Percentiles rank a stretch among this genome's conserved stretches.
Evolutionary conservation across 208 protist genomes (phyloP).

Genomic region (Herpetomonas muscarum): DNA sequence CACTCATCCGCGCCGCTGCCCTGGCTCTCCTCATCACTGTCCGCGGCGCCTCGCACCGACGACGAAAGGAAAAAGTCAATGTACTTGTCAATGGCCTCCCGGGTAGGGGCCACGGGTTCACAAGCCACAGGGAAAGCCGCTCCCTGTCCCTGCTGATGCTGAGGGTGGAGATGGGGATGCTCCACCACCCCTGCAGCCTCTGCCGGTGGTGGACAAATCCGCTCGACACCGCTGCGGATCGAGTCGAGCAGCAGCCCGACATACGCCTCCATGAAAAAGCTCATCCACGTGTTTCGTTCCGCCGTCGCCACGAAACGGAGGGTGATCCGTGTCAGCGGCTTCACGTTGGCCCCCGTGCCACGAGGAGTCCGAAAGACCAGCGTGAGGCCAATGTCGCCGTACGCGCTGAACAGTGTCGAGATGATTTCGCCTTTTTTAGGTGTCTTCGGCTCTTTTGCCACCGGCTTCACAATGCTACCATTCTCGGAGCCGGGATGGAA

Average conservation of each 20-base stretch:
- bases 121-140: background rate
- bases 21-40: background rate
- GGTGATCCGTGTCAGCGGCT: slow-evolving; percentile 17
- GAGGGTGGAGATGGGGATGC: slow-evolving; percentile 10
- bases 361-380: slow-evolving; percentile 35
- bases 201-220: background rate
- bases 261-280: slow-evolving; percentile 41
- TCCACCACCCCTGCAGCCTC: slow-evolving; percentile 11
- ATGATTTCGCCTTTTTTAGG: slow-evolving; percentile 34
- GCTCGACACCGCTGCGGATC: slow-evolving; percentile 32
- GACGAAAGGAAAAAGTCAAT: slow-evolving; percentile 62
- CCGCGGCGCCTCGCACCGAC: slow-evolving; percentile 8
- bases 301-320: slow-evolving; percentile 41
- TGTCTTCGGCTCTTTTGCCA: background rate
- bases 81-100: slow-evolving; percentile 30
- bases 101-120: slow-evolving; percentile 12
- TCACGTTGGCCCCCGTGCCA: background rate
- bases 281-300: slow-evolving; percentile 43
- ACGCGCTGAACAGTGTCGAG: slow-evolving; percentile 33
- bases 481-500: slow-evolving; percentile 9
- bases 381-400: slow-evolving; percentile 43
- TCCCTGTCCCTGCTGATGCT: slow-evolving; percentile 4
- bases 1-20: too few relatives aligned
- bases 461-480: background rate
- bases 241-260: slow-evolving; percentile 45